Conservation (phyloP, 2,329 filamentous ascomycete genomes). For the Ophiostoma australiae region DNA sequence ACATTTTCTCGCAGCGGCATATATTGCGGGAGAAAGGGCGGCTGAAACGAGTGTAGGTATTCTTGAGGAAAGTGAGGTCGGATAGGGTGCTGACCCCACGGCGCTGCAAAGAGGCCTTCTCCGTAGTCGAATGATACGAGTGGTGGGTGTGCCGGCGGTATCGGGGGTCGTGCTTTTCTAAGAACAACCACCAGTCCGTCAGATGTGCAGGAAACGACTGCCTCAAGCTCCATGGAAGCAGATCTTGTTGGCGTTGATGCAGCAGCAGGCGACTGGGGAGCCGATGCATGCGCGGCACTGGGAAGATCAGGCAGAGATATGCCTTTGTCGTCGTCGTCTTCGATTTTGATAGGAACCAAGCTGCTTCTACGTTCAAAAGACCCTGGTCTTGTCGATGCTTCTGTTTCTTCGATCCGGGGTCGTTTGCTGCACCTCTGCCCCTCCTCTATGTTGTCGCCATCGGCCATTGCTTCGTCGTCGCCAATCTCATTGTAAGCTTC, state of each 20-base stretch:
- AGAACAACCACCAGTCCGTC: constrained; percentile 81
- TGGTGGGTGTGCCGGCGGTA: constrained; percentile 55
- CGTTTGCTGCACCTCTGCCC: constrained; percentile 4
- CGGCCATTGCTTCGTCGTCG: constrained; percentile 37
- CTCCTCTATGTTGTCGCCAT: constrained; percentile 27
- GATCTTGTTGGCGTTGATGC: constrained; percentile 29
- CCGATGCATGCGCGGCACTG: not conserved
- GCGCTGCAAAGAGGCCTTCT: constrained; percentile 70
- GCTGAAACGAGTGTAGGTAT: constrained; percentile 42
- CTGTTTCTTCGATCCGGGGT: not conserved
- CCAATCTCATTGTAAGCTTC: constrained; percentile 42
- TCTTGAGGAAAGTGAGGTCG: constrained; percentile 43
- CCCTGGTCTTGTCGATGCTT: not conserved
- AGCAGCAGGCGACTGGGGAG: not conserved
- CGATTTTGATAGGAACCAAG: constrained; percentile 22
- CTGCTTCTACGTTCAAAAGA: not conserved
- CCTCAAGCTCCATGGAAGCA: constrained; percentile 67
- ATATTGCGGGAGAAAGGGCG: constrained; percentile 41
- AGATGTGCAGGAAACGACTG: constrained; percentile 85
- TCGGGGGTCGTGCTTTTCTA: constrained; percentile 64
- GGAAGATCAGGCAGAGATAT: constrained; percentile 14
- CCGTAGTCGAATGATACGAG: constrained; percentile 44
- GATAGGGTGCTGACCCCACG: constrained; percentile 69
- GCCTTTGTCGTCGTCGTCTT: constrained; percentile 22
- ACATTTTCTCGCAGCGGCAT: constrained; percentile 43